Base-by-base conservation (phyloP, 805 yeast genomes). In the Monosporozyma unispora region DNA sequence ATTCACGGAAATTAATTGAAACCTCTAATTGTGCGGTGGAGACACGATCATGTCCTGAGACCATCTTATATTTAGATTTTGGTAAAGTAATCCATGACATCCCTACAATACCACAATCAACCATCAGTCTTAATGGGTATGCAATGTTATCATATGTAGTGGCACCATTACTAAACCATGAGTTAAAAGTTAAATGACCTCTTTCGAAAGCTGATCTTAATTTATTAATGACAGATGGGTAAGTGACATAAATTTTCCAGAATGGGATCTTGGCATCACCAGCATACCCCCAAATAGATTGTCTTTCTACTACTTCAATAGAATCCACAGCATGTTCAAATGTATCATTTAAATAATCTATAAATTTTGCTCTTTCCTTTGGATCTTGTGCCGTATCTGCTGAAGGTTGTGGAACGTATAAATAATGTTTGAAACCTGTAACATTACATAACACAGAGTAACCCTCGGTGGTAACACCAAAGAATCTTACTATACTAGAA, bases 81-180 rank as follows among this genome's bases (percentile, higher is more conserved):
- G 98, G 97, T 23, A 91, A 74, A 0, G 96, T 85, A 25, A 95
- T 75, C 99, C 99, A 93, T 23, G 95, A 85, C 99, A 93, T 93
- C 38, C 99, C 95, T 0, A 91, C 84, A 52, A 91, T 87, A 46
- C 83, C 80, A 67, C 95, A 83, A 68, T 93, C 99, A 42, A 93
- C 80, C 93, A 93, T 88, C 67, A 90, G 72, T 58, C 99, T 75
- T 51, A 95, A 67, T 33, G 88, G 71, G 63, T 84, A 95, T 49
- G 89, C 87, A 52, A 93, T 82, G 63, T 93, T 93, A 67, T 93
- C 99, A 63, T 82, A 93, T 0, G 97, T 81, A 58, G 84, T 81
- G 14, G 76, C 67, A 55, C 84, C 81, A 29, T 73, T 72, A 2
- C 77, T 71, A 22, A 79, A 76, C 66, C 87, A 84, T 48, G 80